Base-by-base conservation (phyloP, 805 yeast genomes). In the Lachancea lanzarotensis region DNA sequence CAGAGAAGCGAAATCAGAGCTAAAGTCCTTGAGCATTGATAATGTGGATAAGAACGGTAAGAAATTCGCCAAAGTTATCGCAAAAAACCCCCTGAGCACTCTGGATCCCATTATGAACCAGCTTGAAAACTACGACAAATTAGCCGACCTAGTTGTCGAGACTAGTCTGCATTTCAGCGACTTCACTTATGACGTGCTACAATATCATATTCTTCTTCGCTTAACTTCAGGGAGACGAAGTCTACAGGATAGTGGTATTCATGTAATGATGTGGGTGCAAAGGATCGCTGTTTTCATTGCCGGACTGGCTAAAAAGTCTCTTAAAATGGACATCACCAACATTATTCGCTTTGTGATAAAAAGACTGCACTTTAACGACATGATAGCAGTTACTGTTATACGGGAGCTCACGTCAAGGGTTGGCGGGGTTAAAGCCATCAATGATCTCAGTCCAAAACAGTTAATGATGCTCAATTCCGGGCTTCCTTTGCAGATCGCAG, bases 111-210 rank as follows among this genome's bases (percentile, higher is more conserved):
- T 86, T 38, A 71, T 90, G 10, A 78, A 79, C 38, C 96, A 88
- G 57, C 79, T 91, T 51, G 98, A 91, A 63, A 87, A 93, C 67
- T 91, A 91, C 59, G 95, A 84, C 57, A 91, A 91, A 57, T 75
- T 91, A 50, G 84, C 82, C 37, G 80, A 78, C 32, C 70, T 91
- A 46, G 79, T 91, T 6, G 89, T 87, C 9, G 82, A 82, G 38
- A 78, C 93, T 6, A 88, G 96, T 0, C 69, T 79, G 34, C 82
- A 78, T 56, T 87, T 88, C 59, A 82, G 81, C 41, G 74, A 68
- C 4, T 82, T 83, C 55, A 88, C 89, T 0, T 88, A 95, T 89
- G 98, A 91, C 61, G 84, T 80, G 2, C 63, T 91, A 26, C 82
- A 90, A 3, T 80, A 78, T 55, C 88, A 84, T 1, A 64, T 90